Evolutionary conservation across 2,329 filamentous ascomycete species (phyloP), one percentile per base, ranked within the genome.

Genomic region (Aspergillus hortae): DNA sequence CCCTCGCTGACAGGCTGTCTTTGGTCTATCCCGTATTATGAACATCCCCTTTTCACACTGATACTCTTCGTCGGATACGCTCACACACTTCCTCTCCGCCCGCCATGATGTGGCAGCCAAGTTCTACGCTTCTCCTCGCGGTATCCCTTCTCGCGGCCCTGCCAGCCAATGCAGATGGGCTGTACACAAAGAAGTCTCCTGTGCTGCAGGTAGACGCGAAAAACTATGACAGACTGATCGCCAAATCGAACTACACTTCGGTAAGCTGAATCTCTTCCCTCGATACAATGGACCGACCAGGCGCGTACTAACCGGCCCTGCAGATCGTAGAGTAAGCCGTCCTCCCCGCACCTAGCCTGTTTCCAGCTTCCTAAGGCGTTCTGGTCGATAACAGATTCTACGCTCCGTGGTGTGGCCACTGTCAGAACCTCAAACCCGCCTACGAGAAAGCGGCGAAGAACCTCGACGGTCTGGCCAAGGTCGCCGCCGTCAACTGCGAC

Each of bases 331-430:
- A 80, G 77, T 80, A 73, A 75, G 75, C 61, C 57, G 11, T 10
- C 19, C 17, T 42, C 21, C 44, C 47, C 40, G 17, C 48, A 48
- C 53, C 51, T 49, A 44, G 56, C 49, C 38, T 44, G 44, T 51
- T 46, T 47, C 46, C 53, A 48, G 49, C 61, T 55, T 33, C 53
- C 55, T 49, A 54, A 51, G 48, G 36, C 54, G 47, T 75, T 85
- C 41, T 36, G 23, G 30, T n/a, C 19, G 15, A 23, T 17, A 30
- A 25, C 68, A 90, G 92, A 74, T 97, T 97, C 80, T 97, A 96
- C 67, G 92, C 92, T 7, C 92, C 92, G 21, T 97, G 92, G 92
- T 97, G 94, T 66, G 94, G 92, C 40, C 94, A 97, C 75, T 99
- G 94, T 77, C 83, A 96, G 75, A 96, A 88, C 74, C 87, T 99